Evolutionary conservation across 2,329 filamentous ascomycete genomes (phyloP).

Genomic region (Sphaerostilbella broomeana): DNA sequence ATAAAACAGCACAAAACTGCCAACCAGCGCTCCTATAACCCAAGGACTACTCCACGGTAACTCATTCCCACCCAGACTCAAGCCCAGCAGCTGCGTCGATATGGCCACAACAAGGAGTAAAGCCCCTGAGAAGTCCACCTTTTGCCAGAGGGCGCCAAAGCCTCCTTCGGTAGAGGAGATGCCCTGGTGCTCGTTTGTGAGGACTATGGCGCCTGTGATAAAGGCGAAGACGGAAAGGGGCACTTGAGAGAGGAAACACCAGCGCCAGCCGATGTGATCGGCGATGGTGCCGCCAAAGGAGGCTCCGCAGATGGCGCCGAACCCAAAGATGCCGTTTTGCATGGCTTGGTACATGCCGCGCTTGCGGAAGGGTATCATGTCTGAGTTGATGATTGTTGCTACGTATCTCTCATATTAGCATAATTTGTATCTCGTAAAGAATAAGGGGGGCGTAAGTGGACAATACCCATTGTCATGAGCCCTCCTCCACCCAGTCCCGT

Average conservation of each 20-base stretch:
- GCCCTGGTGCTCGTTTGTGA: slow-evolving; percentile 20
- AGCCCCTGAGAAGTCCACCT: slow-evolving; percentile 53
- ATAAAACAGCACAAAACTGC: slow-evolving; percentile 36
- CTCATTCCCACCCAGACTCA: slow-evolving; percentile 51
- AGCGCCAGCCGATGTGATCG: slow-evolving; percentile 60
- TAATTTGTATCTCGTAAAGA: neutral
- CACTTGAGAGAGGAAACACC: slow-evolving; percentile 58
- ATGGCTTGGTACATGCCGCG: slow-evolving; percentile 55
- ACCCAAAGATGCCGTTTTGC: slow-evolving; percentile 55
- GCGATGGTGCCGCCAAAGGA: slow-evolving; percentile 59
- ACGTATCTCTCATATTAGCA: neutral
- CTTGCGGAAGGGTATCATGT: slow-evolving; percentile 52
- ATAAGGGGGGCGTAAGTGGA: neutral
- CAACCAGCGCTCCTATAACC: slow-evolving; percentile 39
- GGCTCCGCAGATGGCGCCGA: slow-evolving; percentile 56
- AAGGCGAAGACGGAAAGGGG: slow-evolving; percentile 53
- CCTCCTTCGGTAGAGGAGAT: slow-evolving; percentile 24
- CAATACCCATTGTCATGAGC: slow-evolving; percentile 60
- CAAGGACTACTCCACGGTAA: slow-evolving; percentile 44
- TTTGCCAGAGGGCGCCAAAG: slow-evolving; percentile 39
- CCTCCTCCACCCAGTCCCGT: slow-evolving; percentile 66
- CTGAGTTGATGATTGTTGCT: slow-evolving; percentile 53
- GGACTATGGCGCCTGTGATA: slow-evolving; percentile 46
- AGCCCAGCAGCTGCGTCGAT: slow-evolving; percentile 48
- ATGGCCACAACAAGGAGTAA: slow-evolving; percentile 51